Conservation (phyloP, 2,329 filamentous ascomycete species). For the Ramichloridium luteum region DNA sequence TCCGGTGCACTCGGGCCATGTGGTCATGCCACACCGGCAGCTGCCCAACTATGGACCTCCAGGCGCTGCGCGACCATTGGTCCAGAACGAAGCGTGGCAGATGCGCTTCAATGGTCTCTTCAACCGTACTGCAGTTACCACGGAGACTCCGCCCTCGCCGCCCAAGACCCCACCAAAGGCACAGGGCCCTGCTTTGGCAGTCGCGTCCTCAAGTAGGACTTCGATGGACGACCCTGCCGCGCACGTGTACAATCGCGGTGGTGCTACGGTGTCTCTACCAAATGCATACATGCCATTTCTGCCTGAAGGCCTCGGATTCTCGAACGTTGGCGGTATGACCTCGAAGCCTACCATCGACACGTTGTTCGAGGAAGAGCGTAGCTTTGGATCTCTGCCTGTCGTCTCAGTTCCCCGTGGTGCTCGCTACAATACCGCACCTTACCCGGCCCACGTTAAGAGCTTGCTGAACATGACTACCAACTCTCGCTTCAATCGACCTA, state of each 20-base stretch:
- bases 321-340: constrained; percentile 20
- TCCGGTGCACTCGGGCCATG: constrained; percentile 27
- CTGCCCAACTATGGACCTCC: constrained; percentile 29
- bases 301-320: constrained; percentile 19
- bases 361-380: constrained; percentile 33
- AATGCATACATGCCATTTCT: neutral
- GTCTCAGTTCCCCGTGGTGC: constrained; percentile 19
- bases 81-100: constrained; percentile 54
- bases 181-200: constrained; percentile 36
- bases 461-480: constrained; percentile 11
- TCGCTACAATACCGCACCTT: constrained; percentile 12
- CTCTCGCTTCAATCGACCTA: constrained; percentile 7
- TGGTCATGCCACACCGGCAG: constrained; percentile 29
- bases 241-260: constrained; percentile 7
- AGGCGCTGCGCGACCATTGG: constrained; percentile 30
- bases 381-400: constrained; percentile 35
- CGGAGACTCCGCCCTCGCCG: constrained; percentile 25
- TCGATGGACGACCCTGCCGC: constrained; percentile 48
- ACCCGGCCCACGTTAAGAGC: constrained; percentile 9
- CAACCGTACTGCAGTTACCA: constrained; percentile 45
- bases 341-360: constrained; percentile 31
- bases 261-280: constrained; percentile 62
- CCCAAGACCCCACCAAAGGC: constrained; percentile 29
- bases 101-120: constrained; percentile 69
- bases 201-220: constrained; percentile 55